Evolutionary conservation across 1,139 yeast species (phyloP), one percentile per base, ranked within the genome.

Genomic region (Pneumocystis sp.): DNA sequence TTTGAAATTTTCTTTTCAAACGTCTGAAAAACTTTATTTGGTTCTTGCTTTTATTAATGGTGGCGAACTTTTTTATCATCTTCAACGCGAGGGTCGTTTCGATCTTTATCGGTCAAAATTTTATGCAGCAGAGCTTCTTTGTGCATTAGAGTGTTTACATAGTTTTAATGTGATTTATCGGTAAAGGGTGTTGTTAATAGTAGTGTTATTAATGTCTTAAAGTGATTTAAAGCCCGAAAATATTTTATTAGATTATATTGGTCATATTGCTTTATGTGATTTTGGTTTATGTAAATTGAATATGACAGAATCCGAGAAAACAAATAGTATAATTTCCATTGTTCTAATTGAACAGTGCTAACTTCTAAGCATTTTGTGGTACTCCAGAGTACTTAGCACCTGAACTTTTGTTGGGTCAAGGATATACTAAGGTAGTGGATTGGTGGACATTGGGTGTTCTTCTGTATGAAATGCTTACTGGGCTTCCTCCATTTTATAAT

Each of bases 361-460:
- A 66, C 61, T 63, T 63, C 17, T 65, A 66, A 66, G 93, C 98
- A 0, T 91, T 91, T 73, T 91, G 97, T 77, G 97, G 97, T 62
- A 91, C 97, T 0, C 97, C 97, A 0, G 97, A 91, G 74, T 93
- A 93, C 75, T 80, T 93, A 71, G 97, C 97, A 0, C 98, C 99
- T 0, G 99, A 95, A 76, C 79, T 93, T 70, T 78, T 93, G 63
- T 79, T 90, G 69, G 95, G 95, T 64, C 91, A 89, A 73, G 98
- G 98, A 1, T 93, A 93, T 75, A 89, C 97, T 4, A 85, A 96
- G 74, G 87, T 87, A 29, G 97, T 93, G 29, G 98, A 93, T 77
- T 93, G 97, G 95, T 93, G 98, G 98, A 93, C 98, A 1, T 80
- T 93, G 71, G 98, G 98, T 61, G 93, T 95, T 17, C 79, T 93